Evolutionary conservation across 2,329 filamentous ascomycete species (phyloP), one percentile per base, ranked within the genome.

Genomic region (Sclerotinia glacialis): DNA sequence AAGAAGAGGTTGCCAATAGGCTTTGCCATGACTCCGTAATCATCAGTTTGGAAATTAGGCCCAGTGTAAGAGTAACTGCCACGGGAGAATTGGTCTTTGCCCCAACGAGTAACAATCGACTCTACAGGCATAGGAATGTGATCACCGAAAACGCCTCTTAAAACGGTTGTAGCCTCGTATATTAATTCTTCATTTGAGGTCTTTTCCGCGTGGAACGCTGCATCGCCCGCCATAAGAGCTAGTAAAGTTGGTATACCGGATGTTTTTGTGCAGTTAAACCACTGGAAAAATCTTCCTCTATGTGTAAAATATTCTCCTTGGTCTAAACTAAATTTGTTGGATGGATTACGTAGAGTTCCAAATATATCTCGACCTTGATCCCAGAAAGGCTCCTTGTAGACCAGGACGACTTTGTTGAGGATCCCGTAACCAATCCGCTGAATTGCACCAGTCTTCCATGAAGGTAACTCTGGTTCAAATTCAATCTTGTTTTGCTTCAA

Each of bases 11-110:
- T 96, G 42, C 92, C 93, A 42, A 97, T 83, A 0, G 90, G 82
- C 59, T 86, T 85, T 2, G 95, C 92, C 91, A 99, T 97, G 42
- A 87, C 82, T 76, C 98, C 92, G 78, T 99, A 99, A 76, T 99
- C 95, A 63, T 93, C 90, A 2, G 90, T 86, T 62, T 87, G 84
- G 78, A 97, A 94, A 56, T 87, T 83, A 7, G 93, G 89, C 0
- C 91, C 93, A 1, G 96, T 92, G 70, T 92, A 98, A 3, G 96
- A 99, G 78, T 99, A 99, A 76, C 91, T 97, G 42, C 95, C 95
- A 69, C 90, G 84, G n/a, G 94, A 90, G 77, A 97, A 99, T 23
- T 86, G 88, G 77, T 99, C 95, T 50, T 89, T 90, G 31, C 89
- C 91, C 95, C 95, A 99, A 69, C 94, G 86, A 28, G 95, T 99